phyloP scores from a whole-genome alignment of 345 rosid species.

The Toxicodendron radicans region DNA sequence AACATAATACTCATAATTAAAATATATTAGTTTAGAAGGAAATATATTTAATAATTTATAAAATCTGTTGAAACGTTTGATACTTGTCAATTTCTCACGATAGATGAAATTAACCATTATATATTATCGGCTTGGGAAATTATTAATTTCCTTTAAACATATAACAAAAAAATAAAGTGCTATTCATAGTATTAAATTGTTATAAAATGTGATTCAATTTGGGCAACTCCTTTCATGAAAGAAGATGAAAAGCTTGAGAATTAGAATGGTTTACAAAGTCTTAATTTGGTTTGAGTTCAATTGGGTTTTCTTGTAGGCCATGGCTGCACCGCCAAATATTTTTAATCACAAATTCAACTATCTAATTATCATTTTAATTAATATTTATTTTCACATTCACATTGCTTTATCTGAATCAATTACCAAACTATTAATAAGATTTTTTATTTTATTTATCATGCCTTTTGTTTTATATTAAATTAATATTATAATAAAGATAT shows the following conservation, averaged over 20 bases:
- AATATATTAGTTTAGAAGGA: too few relatives aligned
- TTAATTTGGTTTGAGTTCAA: background rate
- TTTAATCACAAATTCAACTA: background rate
- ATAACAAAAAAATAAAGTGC: background rate
- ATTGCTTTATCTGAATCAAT: background rate
- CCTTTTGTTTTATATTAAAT: too few relatives aligned
- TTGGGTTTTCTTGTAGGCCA: slow-evolving; percentile 13
- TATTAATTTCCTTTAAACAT: too few relatives aligned
- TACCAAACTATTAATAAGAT: background rate
- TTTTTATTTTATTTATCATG: too few relatives aligned
- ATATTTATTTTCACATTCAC: background rate
- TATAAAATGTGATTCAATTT: background rate
- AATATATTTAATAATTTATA: too few relatives aligned
- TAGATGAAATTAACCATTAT: too few relatives aligned
- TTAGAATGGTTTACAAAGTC: background rate
- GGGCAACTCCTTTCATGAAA: slow-evolving; percentile 14
- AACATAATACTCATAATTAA: too few relatives aligned
- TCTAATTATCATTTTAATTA: slow-evolving; percentile 12
- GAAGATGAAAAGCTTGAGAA: background rate
- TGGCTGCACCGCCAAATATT: slow-evolving; percentile 25
- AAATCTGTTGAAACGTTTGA: too few relatives aligned
- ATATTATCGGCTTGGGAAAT: too few relatives aligned
- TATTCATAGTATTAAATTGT: background rate
- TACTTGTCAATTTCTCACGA: too few relatives aligned
- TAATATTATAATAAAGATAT: too few relatives aligned